Base-by-base conservation (phyloP, 2,329 filamentous ascomycete genomes). In the Fusarium euwallaceae region DNA sequence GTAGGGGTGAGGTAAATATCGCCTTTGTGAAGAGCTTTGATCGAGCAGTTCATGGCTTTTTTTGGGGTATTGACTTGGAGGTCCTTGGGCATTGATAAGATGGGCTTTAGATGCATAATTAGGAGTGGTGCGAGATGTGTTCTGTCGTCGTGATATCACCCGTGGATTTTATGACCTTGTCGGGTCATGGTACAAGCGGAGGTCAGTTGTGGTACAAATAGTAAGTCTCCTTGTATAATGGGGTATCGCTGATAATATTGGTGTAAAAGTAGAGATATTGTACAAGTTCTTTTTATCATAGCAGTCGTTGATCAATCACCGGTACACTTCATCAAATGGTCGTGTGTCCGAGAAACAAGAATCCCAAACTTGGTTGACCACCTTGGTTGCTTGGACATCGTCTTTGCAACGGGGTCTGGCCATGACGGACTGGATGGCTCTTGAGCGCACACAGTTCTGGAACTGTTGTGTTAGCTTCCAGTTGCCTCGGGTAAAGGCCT, bases 301-400 rank as follows among this genome's bases (percentile, higher is more conserved):
- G 24, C 63, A 29, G 29, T 62, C 29, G 27, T 32, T 14, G n/a
- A 53, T 39, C 63, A 59, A 56, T 86, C 82, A 96, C 82, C 94
- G 92, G 83, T 98, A 99, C 63, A 99, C 95, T 82, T 98, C 96
- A 82, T 98, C 95, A 84, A 99, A 99, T 3, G 97, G 97, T 80
- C 97, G 88, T 5, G 96, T 98, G 84, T 99, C 97, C 61, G 90
- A 87, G 82, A 97, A 99, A 83, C 97, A 99, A 78, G 95, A 98
- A 77, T 98, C 95, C 95, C 96, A 99, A n/a, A 99, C 97, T 83
- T 97, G 93, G 83, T 98, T 97, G 67, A 99, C 95, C 29, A 97
- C 92, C 84, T 93, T 94, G 61, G 91, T 90, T 5, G 97, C 97
- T 76, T 98, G 94, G 16, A 92, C 91, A 78, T 97, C 92, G 83